A percentile compares a stretch with the other conserved stretches of the same genome.
phyloP scores from a whole-genome alignment of 2,329 filamentous ascomycete genomes.

The Aspergillus bombycis region DNA sequence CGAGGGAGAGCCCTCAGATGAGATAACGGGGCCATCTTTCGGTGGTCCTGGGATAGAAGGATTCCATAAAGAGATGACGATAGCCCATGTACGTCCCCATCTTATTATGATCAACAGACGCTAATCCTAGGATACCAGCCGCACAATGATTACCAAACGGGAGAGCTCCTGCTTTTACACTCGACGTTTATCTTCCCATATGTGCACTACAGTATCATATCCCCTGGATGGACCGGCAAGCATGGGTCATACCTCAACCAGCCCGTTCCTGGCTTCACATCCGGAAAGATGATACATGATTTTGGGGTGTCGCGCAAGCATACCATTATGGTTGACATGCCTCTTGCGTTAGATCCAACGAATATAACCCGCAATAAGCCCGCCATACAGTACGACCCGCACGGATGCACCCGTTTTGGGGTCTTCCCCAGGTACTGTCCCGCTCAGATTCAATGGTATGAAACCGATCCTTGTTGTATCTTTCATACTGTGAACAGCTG shows the following conservation, averaged over 20 bases:
- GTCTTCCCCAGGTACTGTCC: slow-evolving; percentile 67
- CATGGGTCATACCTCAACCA: slow-evolving; percentile 47
- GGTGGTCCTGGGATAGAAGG: slow-evolving; percentile 18
- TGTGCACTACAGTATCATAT: slow-evolving; percentile 67
- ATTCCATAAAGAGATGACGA: slow-evolving; percentile 38
- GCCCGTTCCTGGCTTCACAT: slow-evolving; percentile 62
- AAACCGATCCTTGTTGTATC: slow-evolving; percentile 69
- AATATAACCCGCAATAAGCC: slow-evolving; percentile 42
- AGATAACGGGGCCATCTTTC: background rate
- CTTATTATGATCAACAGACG: background rate
- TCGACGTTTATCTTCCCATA: slow-evolving; percentile 67
- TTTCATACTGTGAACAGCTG: slow-evolving; percentile 74
- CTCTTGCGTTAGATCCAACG: slow-evolving; percentile 65
- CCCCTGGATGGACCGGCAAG: slow-evolving; percentile 31
- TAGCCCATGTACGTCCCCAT: slow-evolving; percentile 13
- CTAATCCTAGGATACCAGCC: slow-evolving; percentile 49
- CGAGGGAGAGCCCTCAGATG: background rate
- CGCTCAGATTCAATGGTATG: slow-evolving; percentile 64
- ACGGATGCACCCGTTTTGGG: slow-evolving; percentile 64
- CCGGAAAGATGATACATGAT: slow-evolving; percentile 76
- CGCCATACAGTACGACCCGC: slow-evolving; percentile 63
- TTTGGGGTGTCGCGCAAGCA: slow-evolving; percentile 67
- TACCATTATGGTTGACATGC: slow-evolving; percentile 71
- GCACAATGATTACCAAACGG: slow-evolving; percentile 65
- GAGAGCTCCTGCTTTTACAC: slow-evolving; percentile 70